Base-by-base conservation (phyloP, 352 stramenopile genomes). In the Albugo candida region DNA sequence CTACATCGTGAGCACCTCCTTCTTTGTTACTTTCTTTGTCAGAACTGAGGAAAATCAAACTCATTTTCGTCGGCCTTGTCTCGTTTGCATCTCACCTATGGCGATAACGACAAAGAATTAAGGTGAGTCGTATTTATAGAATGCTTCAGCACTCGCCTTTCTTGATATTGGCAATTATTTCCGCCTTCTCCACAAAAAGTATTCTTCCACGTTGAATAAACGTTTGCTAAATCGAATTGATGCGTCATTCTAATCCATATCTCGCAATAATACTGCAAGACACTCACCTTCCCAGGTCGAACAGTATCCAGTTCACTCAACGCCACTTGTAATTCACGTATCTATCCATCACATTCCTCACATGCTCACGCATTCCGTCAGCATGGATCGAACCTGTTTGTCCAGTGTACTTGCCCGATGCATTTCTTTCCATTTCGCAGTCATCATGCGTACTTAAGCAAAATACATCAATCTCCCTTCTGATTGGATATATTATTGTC, bases 281-380 rank as follows among this genome's bases (percentile, higher is more conserved):
- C n/a, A 16, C 51, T 2, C 43, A 85, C 74, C 61, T 76, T 83
- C 35, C 79, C 81, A 11, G 74, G 61, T 37, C 74, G 71, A 41
- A 83, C 61, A 13, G 61, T 65, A 52, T 84, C 68, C 17, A 89
- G 48, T 48, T 89, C 74, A 11, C 55, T 60, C 56, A 89, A 62
- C 35, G 74, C 71, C 10, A 89, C 74, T 41, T 84, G 67, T 10
- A 87, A 56, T 49, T 83, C 60, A 34, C 76, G 74, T 54, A 87
- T 87, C 77, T 89, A n/a, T 10, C 27, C 49, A 50, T 17, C 16
- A 39, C 13, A 44, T 10, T 43, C 3, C 3, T 3, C 8, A 43
- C 20, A 24, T 24, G 3, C 38, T 43, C 38, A 16, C 8, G 3
- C 38, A 19, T 43, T 8, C 38, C 17, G 8, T 43, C 8, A 10